Evolutionary conservation across 1,284 basidiomycete genomes (phyloP), one percentile per base, ranked within the genome.

Genomic region (Cutaneotrichosporon dermatis): DNA sequence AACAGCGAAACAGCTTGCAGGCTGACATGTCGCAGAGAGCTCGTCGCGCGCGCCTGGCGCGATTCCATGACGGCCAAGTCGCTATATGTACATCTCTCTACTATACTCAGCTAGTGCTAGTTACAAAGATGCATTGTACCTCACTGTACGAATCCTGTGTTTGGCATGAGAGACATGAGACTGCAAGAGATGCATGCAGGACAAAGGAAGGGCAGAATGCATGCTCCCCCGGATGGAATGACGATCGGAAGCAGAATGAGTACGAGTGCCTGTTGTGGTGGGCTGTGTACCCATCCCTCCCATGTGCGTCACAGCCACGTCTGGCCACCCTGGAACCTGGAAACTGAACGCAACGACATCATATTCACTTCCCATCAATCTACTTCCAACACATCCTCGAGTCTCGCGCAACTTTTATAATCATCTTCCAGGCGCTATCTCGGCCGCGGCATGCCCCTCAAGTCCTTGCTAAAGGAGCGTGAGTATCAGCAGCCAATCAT

Each of bases 1-100:
- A 59, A 64, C 78, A 54, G 44, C 25, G 25, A 25, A 25, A 25
- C 25, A 45, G 16, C 10, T 45, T 25, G 25, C 25, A 25, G 25
- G 25, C 25, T 86, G 15, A 85, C 80, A 65, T 87, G 2, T 25
- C 25, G 45, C 59, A 74, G 92, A 92, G 58, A 94, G 76, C 84
- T 95, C 82, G 92, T 49, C 80, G 82, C 73, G 79, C 85, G 67
- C 81, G 92, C 54, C 76, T 94, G 66, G 92, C 88, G 10, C 83
- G 84, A 66, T 94, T 94, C 59, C 69, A 16, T 54, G 34, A 48
- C 11, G 4, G 34, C 6, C 16, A 10, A n/a, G 8, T 4, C 13
- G 11, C 25, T 5, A n/a, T 12, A 9, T 44, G 34, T 13, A 34
- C 34, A 36, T 34, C 34, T 4, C 33, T 16, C 11, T 33, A 8